Evolutionary conservation across 768 basidiomycete species (phyloP).

Genomic region (Boletus huronensis): DNA sequence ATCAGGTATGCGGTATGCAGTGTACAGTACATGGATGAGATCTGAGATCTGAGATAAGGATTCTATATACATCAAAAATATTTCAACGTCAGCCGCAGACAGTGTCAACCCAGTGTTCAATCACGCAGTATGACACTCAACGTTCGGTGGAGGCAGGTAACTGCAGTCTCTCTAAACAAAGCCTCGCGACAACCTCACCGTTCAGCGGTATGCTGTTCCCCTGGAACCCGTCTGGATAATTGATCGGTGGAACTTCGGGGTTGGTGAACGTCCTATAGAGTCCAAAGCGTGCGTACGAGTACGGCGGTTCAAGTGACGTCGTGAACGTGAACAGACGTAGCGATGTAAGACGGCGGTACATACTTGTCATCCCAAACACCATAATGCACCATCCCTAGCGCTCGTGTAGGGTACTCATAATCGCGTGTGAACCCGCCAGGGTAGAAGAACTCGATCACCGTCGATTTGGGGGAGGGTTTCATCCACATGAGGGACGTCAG

Average conservation of each 20-base stretch:
- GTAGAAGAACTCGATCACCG: slow-evolving; percentile 92
- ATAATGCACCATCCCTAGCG: slow-evolving; percentile 79
- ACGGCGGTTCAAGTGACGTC: background rate
- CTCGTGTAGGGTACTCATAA: slow-evolving; percentile 78
- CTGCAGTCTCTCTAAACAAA: slow-evolving; percentile 53
- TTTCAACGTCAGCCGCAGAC: background rate
- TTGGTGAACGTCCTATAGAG: slow-evolving; percentile 62
- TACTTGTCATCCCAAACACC: slow-evolving; percentile 80
- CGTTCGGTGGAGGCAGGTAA: background rate
- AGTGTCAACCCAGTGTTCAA: background rate
- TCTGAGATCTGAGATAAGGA: too few species aligned
- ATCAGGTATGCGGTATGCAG: too few species aligned
- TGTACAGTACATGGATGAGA: background rate
- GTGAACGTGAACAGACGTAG: background rate
- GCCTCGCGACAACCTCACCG: slow-evolving; percentile 59
- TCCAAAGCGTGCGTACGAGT: background rate
- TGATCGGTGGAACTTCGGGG: slow-evolving; percentile 62
- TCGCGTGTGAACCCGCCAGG: slow-evolving; percentile 82
- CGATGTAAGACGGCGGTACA: slow-evolving; percentile 13
- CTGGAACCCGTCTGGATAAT: slow-evolving; percentile 87
- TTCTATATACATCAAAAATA: background rate
- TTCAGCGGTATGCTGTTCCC: slow-evolving; percentile 84
- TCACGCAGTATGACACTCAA: background rate
- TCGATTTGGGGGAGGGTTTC: slow-evolving; percentile 76
- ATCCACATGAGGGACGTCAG: slow-evolving; percentile 89